phyloP scores from a whole-genome alignment of 345 rosid species.

The Hypericum androsaemum region DNA sequence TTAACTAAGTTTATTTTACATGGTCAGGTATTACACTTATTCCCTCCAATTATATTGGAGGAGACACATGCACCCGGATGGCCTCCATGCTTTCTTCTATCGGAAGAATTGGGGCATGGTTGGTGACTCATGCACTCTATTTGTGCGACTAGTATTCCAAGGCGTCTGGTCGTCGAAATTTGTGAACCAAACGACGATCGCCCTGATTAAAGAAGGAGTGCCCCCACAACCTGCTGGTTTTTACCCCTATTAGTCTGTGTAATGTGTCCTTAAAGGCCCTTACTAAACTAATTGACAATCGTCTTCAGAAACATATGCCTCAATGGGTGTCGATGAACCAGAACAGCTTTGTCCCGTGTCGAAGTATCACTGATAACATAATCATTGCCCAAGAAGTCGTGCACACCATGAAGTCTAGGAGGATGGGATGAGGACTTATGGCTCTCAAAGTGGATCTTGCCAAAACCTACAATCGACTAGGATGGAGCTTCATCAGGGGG shows the following conservation, averaged over 20 bases:
- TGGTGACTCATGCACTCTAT: too few relatives aligned
- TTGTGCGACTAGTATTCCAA: not conserved
- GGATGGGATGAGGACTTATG: not conserved
- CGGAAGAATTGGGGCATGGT: not conserved
- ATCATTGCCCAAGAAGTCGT: not conserved
- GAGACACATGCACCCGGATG: too few relatives aligned
- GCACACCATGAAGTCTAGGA: not conserved
- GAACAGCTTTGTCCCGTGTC: too few relatives aligned
- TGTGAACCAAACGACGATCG: not conserved
- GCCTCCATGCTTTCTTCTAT: not conserved
- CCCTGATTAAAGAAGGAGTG: not conserved
- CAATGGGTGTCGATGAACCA: too few relatives aligned
- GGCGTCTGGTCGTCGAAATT: too few relatives aligned
- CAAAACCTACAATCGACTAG: not conserved
- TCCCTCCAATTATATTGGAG: too few relatives aligned
- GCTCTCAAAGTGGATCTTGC: not conserved
- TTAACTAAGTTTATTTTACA: too few relatives aligned
- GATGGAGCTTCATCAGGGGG: not conserved
- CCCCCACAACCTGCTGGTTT: not conserved
- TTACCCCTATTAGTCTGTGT: not conserved
- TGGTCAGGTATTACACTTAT: too few relatives aligned
- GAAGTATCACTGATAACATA: too few relatives aligned
- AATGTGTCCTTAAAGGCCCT: not conserved
- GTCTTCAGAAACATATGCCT: not conserved
- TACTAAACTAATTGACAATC: not conserved